Evolutionary conservation across 1,284 basidiomycete genomes (phyloP), one percentile per base, ranked within the genome.

Genomic region (Takashimella koratensis): DNA sequence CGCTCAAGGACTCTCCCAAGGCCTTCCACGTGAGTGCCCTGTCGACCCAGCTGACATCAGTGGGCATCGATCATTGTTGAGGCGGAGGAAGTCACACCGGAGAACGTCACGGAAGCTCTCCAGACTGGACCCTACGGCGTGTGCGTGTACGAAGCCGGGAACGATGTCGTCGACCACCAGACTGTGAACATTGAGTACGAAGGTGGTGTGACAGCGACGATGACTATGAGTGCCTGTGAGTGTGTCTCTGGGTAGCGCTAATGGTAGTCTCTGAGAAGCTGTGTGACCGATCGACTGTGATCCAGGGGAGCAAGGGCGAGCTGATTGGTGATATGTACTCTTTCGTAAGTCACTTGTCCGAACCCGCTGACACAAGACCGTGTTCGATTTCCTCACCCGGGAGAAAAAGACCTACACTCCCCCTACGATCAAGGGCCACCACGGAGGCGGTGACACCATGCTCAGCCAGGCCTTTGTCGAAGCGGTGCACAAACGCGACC

Each of bases 111-210:
- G 1, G 78, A 80, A 3, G 86, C 84, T 1, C 75, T 90, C 43
- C 76, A 77, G 52, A 78, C 73, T 2, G 83, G 86, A 1, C 83
- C 86, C n/a, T 91, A 90, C 59, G 90, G 89, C 1, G 75, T 79
- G 54, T 92, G 90, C 63, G 88, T 89, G 5, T 92, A 91, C 69
- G 88, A 90, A 68, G 81, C 83, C 50, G 78, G 82, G 49, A 91
- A 91, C 68, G 86, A 91, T 67, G 86, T 89, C 36, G 86, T 85
- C 59, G 87, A 90, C 68, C 83, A 89, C 63, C 87, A 89, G 80
- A 84, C 89, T 42, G 88, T 90, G 58, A 90, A 89, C 70, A 76
- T 91, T 57, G 86, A 90, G 67, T 90, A 87, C 73, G 83, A 85
- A 20, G 83, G 82, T 47, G 87, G 87, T 20, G 79, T 82, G 20